A percentile compares a stretch with the other conserved stretches of the same genome.
phyloP scores from a whole-genome alignment of 73 alveolate genomes.

The Blepharisma stoltei region DNA sequence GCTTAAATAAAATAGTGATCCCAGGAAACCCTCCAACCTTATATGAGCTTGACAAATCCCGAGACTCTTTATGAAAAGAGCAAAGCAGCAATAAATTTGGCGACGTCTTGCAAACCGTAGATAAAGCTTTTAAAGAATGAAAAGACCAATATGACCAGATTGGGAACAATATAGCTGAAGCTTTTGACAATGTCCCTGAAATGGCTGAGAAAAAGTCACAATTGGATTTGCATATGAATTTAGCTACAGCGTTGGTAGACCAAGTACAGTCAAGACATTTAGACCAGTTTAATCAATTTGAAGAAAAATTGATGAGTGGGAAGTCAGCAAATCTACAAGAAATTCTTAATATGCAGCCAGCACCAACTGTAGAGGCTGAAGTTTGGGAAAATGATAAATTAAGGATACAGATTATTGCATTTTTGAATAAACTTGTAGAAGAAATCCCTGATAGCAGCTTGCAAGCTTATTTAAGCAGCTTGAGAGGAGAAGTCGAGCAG shows the following conservation, averaged over 20 bases:
- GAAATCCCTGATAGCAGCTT: not conserved
- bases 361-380: not conserved
- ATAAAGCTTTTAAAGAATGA: slow-evolving; percentile 14
- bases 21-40: not conserved
- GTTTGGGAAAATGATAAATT: not conserved
- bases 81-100: not conserved
- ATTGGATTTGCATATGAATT: slow-evolving; percentile 14
- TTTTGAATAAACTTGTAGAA: not conserved
- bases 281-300: not conserved
- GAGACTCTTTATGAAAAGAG: not conserved
- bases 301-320: slow-evolving; percentile 15
- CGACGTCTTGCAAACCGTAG: not conserved
- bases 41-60: not conserved
- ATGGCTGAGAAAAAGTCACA: not conserved
- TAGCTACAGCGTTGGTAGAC: not conserved
- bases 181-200: not conserved
- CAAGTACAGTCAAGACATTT: slow-evolving; percentile 1
- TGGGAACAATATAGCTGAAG: not conserved
- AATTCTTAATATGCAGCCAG: not conserved
- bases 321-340: not conserved
- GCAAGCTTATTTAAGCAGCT: not conserved
- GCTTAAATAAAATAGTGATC: not conserved
- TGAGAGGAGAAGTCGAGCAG: not conserved
- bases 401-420: not conserved
- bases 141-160: slow-evolving; percentile 1